These are phyloP conservation scores for Aspergillus transmontanensis DNA, from an alignment of 2,329 filamentous ascomycete genomes.

Conservation along the genomic window DNA sequence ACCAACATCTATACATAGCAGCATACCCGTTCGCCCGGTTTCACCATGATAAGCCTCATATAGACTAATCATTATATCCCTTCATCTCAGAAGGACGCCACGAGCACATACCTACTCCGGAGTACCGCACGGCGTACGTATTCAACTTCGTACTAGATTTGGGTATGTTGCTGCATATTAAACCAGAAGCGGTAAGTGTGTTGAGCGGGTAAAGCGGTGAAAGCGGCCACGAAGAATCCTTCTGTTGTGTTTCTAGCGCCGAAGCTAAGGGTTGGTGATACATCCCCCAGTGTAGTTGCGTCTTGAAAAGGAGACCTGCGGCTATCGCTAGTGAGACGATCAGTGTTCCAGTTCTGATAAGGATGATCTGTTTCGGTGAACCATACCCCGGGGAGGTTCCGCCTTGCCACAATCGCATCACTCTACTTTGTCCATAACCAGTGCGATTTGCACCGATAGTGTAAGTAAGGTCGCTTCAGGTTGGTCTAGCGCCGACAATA, in stretches of 20 bases:
- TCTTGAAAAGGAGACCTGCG: background rate
- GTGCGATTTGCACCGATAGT: background rate
- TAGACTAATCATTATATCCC: background rate
- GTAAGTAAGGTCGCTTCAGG: background rate
- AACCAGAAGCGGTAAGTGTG: background rate
- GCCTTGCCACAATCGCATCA: background rate
- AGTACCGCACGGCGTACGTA: background rate
- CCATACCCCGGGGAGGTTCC: background rate
- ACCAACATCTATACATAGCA: constrained; percentile 3
- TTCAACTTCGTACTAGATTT: background rate
- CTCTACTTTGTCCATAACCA: background rate
- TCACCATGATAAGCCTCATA: background rate
- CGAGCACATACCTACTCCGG: background rate
- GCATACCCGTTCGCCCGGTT: background rate
- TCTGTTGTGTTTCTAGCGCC: constrained; percentile 37
- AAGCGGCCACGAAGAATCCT: constrained; percentile 27
- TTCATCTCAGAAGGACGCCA: background rate
- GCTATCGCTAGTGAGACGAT: constrained; percentile 2
- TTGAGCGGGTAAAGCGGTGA: constrained; percentile 18
- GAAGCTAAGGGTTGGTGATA: constrained; percentile 28
- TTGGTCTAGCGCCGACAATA: background rate
- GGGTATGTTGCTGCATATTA: background rate
- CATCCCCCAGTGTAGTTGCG: constrained; percentile 2
- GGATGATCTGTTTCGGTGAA: background rate
- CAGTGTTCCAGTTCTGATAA: background rate